Conservation (phyloP, 257 asterid genomes). For the Echium plantagineum region DNA sequence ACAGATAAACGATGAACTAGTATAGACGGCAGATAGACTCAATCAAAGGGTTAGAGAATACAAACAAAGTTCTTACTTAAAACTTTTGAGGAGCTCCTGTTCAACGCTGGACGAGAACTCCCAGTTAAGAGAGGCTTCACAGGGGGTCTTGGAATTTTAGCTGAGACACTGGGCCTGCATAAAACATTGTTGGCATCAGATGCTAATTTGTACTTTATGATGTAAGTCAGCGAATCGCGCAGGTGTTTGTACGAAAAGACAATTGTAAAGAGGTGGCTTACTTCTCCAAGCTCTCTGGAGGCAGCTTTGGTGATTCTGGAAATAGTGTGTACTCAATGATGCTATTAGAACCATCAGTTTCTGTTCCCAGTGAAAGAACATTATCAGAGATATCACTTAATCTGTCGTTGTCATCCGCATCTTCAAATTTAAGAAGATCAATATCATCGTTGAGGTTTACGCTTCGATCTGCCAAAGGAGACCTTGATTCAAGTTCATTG, state of each 20-base stretch:
- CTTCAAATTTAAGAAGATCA: conserved; percentile 69
- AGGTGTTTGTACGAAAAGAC: too few species aligned
- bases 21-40: background rate
- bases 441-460: conserved; percentile 19
- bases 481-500: conserved; percentile 29
- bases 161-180: conserved; percentile 33
- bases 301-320: conserved; percentile 52
- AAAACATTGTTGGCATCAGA: conserved; percentile 6
- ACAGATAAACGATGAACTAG: background rate
- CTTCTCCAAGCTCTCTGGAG: conserved; percentile 50
- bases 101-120: conserved; percentile 35
- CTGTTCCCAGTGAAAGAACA: conserved; percentile 89
- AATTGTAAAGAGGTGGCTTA: conserved; percentile 7
- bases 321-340: conserved; percentile 77
- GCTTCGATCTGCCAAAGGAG: conserved; percentile 18
- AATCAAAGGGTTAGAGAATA: background rate
- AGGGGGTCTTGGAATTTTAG: conserved; percentile 54
- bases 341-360: conserved; percentile 80
- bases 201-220: too few species aligned
- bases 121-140: conserved; percentile 29
- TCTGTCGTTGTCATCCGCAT: conserved; percentile 74
- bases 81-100: conserved; percentile 50
- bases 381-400: conserved; percentile 94
- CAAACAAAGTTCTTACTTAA: conserved; percentile 32
- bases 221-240: background rate